These are phyloP conservation scores for Starmera pachycereana DNA, from an alignment of 805 yeast genomes.

Conservation along the genomic window DNA sequence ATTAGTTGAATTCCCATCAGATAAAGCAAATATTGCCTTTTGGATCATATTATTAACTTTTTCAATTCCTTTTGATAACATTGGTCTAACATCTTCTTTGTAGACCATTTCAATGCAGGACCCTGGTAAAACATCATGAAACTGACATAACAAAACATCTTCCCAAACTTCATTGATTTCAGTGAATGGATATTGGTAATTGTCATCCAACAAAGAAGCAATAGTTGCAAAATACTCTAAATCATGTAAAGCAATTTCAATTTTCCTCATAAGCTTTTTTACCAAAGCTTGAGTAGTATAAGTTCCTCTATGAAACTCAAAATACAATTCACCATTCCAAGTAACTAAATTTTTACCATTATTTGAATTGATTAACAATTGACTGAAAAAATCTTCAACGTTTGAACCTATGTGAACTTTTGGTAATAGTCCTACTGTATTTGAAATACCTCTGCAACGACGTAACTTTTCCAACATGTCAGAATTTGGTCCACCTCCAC, in stretches of 20 bases:
- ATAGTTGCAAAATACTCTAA: conserved; percentile 75
- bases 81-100: conserved; percentile 75
- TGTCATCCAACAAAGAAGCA: conserved; percentile 41
- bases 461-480: conserved; percentile 91
- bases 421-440: conserved; percentile 74
- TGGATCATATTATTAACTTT: conserved; percentile 42
- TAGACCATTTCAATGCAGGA: conserved; percentile 92
- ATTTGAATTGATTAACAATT: conserved; percentile 49
- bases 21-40: conserved; percentile 38
- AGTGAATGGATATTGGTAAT: conserved; percentile 62
- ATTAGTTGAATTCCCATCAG: conserved; percentile 8
- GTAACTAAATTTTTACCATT: conserved; percentile 63
- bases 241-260: conserved; percentile 75
- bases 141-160: conserved; percentile 80
- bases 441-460: conserved; percentile 80
- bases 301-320: conserved; percentile 95
- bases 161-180: conserved; percentile 76
- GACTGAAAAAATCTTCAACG: conserved; percentile 72
- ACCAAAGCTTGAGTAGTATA: conserved; percentile 89
- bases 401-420: conserved; percentile 62
- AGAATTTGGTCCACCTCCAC: conserved; percentile 96
- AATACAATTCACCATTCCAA: conserved; percentile 90
- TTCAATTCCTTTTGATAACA: conserved; percentile 48
- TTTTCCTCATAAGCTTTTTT: conserved; percentile 66
- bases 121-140: conserved; percentile 98